Conservation (phyloP, 139 green algal species). For the Volvox reticuliferus region DNA sequence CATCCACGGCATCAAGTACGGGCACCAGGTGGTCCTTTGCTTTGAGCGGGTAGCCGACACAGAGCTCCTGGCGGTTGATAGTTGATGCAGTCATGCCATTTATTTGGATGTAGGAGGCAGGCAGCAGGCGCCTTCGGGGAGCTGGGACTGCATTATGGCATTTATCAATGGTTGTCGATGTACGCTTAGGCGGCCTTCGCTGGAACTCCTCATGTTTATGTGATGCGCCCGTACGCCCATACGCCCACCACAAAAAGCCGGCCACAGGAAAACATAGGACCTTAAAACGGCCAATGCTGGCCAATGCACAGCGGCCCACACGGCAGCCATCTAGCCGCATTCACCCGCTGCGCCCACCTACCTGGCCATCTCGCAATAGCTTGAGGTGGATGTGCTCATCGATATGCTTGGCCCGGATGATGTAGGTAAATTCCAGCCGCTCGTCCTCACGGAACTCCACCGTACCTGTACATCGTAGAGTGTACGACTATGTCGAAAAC, state of each 20-base stretch:
- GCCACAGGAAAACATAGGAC: too few species aligned
- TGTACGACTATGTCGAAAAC: neutral
- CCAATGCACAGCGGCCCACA: too few species aligned
- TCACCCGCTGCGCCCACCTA: conserved; percentile 22
- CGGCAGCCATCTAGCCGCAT: neutral
- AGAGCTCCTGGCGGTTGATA: conserved; percentile 47
- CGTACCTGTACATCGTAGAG: conserved; percentile 50
- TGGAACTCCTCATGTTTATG: too few species aligned
- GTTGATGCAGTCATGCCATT: too few species aligned
- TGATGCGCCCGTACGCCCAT: too few species aligned
- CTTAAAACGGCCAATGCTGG: too few species aligned
- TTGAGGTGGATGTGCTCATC: conserved; percentile 67
- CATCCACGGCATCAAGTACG: conserved; percentile 79
- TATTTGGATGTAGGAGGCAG: too few species aligned
- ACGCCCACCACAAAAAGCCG: too few species aligned
- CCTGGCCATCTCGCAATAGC: conserved; percentile 67
- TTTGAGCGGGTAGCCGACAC: conserved; percentile 67
- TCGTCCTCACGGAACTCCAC: conserved; percentile 77
- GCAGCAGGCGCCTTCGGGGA: too few species aligned
- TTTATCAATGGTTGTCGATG: too few species aligned
- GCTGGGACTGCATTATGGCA: too few species aligned
- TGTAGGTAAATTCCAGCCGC: conserved; percentile 70
- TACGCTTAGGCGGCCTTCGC: too few species aligned
- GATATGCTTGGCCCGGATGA: conserved; percentile 74
- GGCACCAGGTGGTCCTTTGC: conserved; percentile 75